Percentiles rank a stretch among this genome's conserved stretches.
These are phyloP conservation scores for Inga oerstediana DNA, from an alignment of 306 rosid genomes.

Conservation along the genomic window DNA sequence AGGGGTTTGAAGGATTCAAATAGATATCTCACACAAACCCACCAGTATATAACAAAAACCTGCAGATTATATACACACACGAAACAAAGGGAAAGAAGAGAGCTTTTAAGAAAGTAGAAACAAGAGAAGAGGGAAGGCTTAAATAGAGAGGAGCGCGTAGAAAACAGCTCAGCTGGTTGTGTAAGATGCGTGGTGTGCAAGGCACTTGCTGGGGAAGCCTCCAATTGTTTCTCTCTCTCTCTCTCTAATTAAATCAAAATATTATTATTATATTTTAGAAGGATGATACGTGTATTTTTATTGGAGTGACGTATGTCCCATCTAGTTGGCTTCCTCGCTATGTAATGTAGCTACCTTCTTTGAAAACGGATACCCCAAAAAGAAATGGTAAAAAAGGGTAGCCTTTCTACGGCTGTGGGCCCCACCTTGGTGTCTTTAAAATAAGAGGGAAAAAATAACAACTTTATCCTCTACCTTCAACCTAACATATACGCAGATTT, in stretches of 20 bases:
- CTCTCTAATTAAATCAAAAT: too few species aligned
- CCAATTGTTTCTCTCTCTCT: constrained; percentile 20
- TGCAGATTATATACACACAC: not conserved
- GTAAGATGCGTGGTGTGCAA: constrained; percentile 74
- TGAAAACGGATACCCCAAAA: constrained; percentile 44
- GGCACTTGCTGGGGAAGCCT: constrained; percentile 67
- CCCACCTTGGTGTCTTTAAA: constrained; percentile 25
- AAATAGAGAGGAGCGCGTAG: constrained; percentile 60
- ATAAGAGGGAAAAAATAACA: constrained; percentile 15
- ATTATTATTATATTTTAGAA: not conserved
- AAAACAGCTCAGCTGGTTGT: constrained; percentile 36
- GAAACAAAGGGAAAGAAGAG: constrained; percentile 21
- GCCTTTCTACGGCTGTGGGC: constrained; percentile 40
- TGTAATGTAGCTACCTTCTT: constrained; percentile 49
- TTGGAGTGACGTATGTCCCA: constrained; percentile 46
- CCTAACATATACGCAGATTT: constrained; percentile 44
- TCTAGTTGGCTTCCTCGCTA: constrained; percentile 54
- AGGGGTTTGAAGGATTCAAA: constrained; percentile 12
- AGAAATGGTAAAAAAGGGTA: constrained; percentile 31
- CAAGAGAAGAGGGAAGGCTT: constrained; percentile 38
- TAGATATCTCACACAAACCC: not conserved
- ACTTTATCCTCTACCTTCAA: constrained; percentile 50
- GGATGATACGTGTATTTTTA: constrained; percentile 32
- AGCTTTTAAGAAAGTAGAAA: constrained; percentile 54
- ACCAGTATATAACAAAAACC: constrained; percentile 1